Conservation (phyloP, 2,329 filamentous ascomycete species). For the Pseudocercospora macadamiae region DNA sequence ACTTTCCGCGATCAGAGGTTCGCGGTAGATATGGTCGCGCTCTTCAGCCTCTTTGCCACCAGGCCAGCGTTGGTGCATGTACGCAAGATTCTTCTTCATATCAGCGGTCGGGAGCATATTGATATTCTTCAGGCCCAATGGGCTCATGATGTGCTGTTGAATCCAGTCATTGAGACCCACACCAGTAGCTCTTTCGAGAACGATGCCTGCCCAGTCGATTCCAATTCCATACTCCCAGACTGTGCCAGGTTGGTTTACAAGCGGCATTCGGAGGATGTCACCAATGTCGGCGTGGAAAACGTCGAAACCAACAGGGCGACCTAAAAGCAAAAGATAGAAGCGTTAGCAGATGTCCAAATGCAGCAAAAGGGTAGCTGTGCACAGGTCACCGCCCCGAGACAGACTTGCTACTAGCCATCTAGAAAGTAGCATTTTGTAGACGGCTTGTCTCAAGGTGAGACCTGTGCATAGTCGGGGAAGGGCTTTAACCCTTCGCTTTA, state of each 20-base stretch:
- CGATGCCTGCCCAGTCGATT: conserved; percentile 55
- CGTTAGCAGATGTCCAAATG: too few species aligned
- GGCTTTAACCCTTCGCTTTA: too few species aligned
- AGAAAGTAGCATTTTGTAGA: too few species aligned
- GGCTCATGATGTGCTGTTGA: conserved; percentile 50
- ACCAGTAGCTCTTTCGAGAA: conserved; percentile 50
- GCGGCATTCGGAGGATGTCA: conserved; percentile 55
- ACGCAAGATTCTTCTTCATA: conserved; percentile 59
- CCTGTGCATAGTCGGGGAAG: too few species aligned
- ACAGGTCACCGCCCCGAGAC: too few species aligned
- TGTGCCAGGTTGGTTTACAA: conserved; percentile 67
- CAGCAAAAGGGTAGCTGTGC: too few species aligned
- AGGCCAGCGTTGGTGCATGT: conserved; percentile 58
- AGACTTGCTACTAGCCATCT: too few species aligned
- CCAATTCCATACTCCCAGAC: conserved; percentile 60
- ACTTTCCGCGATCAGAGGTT: conserved; percentile 50
- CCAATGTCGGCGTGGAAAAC: conserved; percentile 58
- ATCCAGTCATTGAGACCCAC: conserved; percentile 51
- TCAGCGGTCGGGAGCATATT: conserved; percentile 60
- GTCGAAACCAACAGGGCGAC: conserved; percentile 56
- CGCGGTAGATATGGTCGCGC: conserved; percentile 56
- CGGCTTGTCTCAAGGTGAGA: too few species aligned
- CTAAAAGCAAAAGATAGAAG: too few species aligned
- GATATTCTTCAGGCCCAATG: conserved; percentile 53
- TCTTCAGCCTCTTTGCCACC: conserved; percentile 39